Evolutionary conservation across 768 basidiomycete species (phyloP), one percentile per base, ranked within the genome.

Genomic region (Suillus tomentosus): DNA sequence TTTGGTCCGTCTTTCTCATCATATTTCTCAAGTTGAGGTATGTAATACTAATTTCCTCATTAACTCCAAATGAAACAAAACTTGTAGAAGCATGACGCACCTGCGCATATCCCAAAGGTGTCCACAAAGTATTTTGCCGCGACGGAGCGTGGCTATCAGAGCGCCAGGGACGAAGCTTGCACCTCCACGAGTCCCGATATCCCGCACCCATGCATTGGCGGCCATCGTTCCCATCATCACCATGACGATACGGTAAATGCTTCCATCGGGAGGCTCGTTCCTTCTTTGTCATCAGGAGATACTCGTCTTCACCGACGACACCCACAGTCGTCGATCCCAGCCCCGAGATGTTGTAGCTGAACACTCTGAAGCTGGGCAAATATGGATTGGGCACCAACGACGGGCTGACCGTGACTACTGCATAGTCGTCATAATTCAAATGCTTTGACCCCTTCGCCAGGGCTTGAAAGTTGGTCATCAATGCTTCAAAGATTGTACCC

Each of bases 351-450:
- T 96, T 96, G 81, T 94, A 96, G 68, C 86, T 80, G 77, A 87
- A 96, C 14, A 95, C 81, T 68, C 94, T 80, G 70, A 95, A 87
- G 17, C 88, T 84, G 3, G 95, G 93, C 56, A 91, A 75, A 77
- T 91, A 97, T 19, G 88, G 88, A 64, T 93, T 93, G n/a, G 94
- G 94, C 62, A 95, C 90, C 24, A 95, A 86, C 40, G 91, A 85
- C 5, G 95, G 91, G 42, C 85, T 84, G 34, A 94, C 90, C 72
- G 92, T 94, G 66, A 94, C 83, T 42, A 92, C 87, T 4, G 85
- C 86, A 69, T 89, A 93, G 65, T 89, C 81, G 68, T 85, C 87
- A 67, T 86, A 71, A 71, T 89, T 84, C 48, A 84, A 69, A 61
- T 82, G 75, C 64, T 82, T 80, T 19, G 72, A 69, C 27, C 80